Percentiles rank a stretch among this genome's conserved stretches.
Conservation (phyloP, 495 filamentous ascomycete genomes). For the Hyaloscypha bicolor region DNA sequence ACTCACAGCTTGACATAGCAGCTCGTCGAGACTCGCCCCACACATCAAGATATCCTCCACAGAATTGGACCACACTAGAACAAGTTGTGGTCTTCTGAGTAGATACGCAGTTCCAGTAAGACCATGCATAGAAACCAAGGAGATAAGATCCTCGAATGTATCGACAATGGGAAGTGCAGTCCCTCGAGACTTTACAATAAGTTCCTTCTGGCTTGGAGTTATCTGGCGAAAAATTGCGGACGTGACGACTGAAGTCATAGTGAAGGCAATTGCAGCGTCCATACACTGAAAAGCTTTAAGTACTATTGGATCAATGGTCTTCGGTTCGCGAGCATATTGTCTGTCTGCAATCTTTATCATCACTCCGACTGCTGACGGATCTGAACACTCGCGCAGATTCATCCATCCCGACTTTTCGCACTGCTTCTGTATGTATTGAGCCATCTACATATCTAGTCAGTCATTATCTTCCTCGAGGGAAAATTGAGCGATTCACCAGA, state of each 20-base stretch:
- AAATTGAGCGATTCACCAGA: background rate
- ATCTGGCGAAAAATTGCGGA: conserved; percentile 36
- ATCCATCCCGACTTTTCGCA: conserved; percentile 1
- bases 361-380: background rate
- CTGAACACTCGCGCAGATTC: background rate
- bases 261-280: conserved; percentile 33
- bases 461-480: background rate
- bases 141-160: conserved; percentile 30
- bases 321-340: background rate
- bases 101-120: conserved; percentile 35
- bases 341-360: conserved; percentile 1
- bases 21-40: conserved; percentile 40
- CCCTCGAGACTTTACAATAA: conserved; percentile 35
- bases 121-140: conserved; percentile 28
- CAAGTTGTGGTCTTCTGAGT: conserved; percentile 38
- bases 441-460: conserved; percentile 1
- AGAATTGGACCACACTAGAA: conserved; percentile 44
- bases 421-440: background rate
- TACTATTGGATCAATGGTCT: background rate
- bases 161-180: conserved; percentile 39
- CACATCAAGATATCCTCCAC: conserved; percentile 40
- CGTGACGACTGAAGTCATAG: conserved; percentile 42
- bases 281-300: background rate
- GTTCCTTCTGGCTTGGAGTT: conserved; percentile 39
- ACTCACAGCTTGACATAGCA: conserved; percentile 20